Evolutionary conservation across 768 basidiomycete genomes (phyloP), one percentile per base, ranked within the genome.

Genomic region (Epithele typhae): DNA sequence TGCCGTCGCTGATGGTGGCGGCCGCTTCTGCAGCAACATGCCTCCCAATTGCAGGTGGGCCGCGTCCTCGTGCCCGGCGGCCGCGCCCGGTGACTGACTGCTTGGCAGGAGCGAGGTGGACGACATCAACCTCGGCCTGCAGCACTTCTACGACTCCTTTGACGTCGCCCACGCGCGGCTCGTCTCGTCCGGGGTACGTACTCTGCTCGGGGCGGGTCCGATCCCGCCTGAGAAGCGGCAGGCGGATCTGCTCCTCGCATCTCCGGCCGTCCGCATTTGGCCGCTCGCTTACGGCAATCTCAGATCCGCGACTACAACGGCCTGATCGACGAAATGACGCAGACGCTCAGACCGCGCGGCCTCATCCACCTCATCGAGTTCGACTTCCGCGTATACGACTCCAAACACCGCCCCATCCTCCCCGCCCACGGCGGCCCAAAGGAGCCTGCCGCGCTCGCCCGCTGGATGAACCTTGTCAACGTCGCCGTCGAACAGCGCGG

Each of bases 101-200:
- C 10, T 15, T 2, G 39, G 3, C 48, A 89, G 87, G 70, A 87
- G 82, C 57, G 87, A 91, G 63, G 76, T 89, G 7, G 88, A 90
- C 60, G 88, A 91, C 60, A 81, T 90, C 60, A 91, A 91, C 65
- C 77, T 89, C 15, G 87, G 88, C 3, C 68, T 91, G 19, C 85
- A 89, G 55, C 88, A 91, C 65, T 89, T 81, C 61, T 87, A 84
- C 57, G 81, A 81, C 9, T 76, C 82, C 49, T 90, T 89, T 66
- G 76, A 90, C 56, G 82, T 84, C 14, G 84, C 84, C 0, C 87
- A 89, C 58, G 76, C 78, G 25, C 79, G 82, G 19, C 74, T 89
- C 32, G 75, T 90, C 47, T 74, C 81, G 3, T 79, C 84, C 19
- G 88, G 88, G 30, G 87, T 88, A 58, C 60, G 84, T 69, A 18